A percentile compares a stretch with the other conserved stretches of the same genome.
phyloP scores from a whole-genome alignment of 768 basidiomycete genomes.

The Tephrocybe sp. region DNA sequence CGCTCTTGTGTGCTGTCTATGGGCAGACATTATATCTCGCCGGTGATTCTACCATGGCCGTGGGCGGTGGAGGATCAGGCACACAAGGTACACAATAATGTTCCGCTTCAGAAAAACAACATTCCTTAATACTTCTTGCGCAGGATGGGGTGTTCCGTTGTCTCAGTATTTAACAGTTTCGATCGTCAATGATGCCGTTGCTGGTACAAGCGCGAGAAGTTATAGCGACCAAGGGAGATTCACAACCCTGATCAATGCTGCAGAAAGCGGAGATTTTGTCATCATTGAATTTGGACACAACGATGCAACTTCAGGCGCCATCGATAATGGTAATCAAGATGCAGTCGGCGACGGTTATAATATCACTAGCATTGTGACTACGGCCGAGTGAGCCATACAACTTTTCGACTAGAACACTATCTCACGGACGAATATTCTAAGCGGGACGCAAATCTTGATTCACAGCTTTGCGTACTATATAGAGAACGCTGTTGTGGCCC shows the following conservation, averaged over 20 bases:
- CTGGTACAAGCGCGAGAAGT: slow-evolving; percentile 45
- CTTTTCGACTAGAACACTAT: no score
- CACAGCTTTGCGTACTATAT: slow-evolving; percentile 49
- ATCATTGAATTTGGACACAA: slow-evolving; percentile 52
- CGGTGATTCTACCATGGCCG: slow-evolving; percentile 47
- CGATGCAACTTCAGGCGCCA: slow-evolving; percentile 31
- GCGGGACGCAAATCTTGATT: slow-evolving; percentile 36
- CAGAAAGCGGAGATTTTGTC: slow-evolving; percentile 39
- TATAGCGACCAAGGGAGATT: slow-evolving; percentile 51
- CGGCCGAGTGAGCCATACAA: no score
- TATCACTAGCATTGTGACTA: slow-evolving; percentile 34
- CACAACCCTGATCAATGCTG: slow-evolving; percentile 39
- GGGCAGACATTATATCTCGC: slow-evolving; percentile 42
- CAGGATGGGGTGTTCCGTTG: slow-evolving; percentile 48
- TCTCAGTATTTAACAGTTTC: slow-evolving; percentile 40
- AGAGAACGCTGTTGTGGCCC: slow-evolving; percentile 39
- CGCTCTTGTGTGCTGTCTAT: no score
- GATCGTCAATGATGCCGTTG: slow-evolving; percentile 46
- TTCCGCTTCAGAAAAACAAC: background rate
- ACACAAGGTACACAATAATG: slow-evolving; percentile 28
- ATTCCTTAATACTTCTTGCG: background rate
- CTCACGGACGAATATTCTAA: slow-evolving; percentile 17
- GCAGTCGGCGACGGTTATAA: slow-evolving; percentile 40
- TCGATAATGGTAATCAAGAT: slow-evolving; percentile 42
- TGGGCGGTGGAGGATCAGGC: slow-evolving; percentile 36